These are phyloP conservation scores for Phaeolepiota aurea DNA, from an alignment of 768 basidiomycete species.

Conservation along the genomic window DNA sequence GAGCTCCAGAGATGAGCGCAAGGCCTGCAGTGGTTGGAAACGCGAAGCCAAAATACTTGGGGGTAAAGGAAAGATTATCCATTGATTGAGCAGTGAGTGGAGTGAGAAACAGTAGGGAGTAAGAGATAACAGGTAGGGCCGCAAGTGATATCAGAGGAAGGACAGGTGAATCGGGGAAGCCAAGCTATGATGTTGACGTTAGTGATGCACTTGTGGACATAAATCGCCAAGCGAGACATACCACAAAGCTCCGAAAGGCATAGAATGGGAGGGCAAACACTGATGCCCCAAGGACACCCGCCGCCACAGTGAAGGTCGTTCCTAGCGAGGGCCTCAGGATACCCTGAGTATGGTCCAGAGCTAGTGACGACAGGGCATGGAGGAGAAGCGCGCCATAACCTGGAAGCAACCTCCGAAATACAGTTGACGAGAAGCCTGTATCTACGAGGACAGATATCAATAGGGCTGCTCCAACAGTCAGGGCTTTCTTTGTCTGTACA, in stretches of 20 bases:
- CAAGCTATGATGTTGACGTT: slow-evolving; percentile 27
- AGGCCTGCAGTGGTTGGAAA: slow-evolving; percentile 43
- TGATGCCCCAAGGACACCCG: slow-evolving; percentile 54
- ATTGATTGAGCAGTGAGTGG: slow-evolving; percentile 41
- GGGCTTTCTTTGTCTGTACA: slow-evolving; percentile 39
- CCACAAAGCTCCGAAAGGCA: slow-evolving; percentile 47
- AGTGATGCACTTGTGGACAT: slow-evolving; percentile 1
- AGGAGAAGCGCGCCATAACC: slow-evolving; percentile 61
- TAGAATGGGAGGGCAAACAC: slow-evolving; percentile 60
- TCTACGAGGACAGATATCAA: slow-evolving; percentile 52
- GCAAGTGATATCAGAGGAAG: slow-evolving; percentile 51
- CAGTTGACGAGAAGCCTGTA: slow-evolving; percentile 29
- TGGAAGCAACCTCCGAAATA: slow-evolving; percentile 38
- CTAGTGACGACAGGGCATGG: slow-evolving; percentile 51
- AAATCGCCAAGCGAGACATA: slow-evolving; percentile 20
- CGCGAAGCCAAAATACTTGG: slow-evolving; percentile 51
- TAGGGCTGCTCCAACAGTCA: slow-evolving; percentile 40
- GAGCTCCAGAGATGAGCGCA: slow-evolving; percentile 44
- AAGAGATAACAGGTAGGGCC: slow-evolving; percentile 54
- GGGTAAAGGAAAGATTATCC: slow-evolving; percentile 38
- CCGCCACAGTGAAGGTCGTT: slow-evolving; percentile 44
- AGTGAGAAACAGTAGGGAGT: slow-evolving; percentile 50
- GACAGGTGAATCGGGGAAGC: slow-evolving; percentile 39
- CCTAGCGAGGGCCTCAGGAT: slow-evolving; percentile 52
- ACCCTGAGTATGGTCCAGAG: slow-evolving; percentile 53